phyloP scores from a whole-genome alignment of 345 rosid species.

The Eutrema japonicum region DNA sequence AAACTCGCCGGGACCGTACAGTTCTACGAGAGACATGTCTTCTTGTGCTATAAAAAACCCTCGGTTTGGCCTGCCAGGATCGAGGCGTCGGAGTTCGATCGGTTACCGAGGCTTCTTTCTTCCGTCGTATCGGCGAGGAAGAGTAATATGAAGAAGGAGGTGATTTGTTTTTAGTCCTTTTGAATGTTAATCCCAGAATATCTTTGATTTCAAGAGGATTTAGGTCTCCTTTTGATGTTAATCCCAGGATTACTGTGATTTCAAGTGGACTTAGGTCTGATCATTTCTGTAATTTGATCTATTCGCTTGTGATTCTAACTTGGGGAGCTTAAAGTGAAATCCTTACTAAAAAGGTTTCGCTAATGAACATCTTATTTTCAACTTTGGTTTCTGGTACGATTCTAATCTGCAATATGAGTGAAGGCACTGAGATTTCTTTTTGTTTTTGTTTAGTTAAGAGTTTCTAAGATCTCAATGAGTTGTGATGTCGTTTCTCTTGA shows the following conservation, averaged over 20 bases:
- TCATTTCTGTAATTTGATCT: not conserved
- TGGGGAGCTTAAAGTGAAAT: not conserved
- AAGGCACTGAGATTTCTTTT: not conserved
- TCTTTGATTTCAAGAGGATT: constrained; percentile 1
- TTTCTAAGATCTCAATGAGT: constrained; percentile 3
- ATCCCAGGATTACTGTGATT: constrained; percentile 19
- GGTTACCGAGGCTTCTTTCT: constrained; percentile 87
- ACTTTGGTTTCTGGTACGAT: not conserved
- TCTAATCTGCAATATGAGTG: not conserved
- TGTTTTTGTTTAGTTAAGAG: not conserved
- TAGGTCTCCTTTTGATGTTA: constrained; percentile 45
- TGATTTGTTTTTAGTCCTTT: constrained; percentile 10
- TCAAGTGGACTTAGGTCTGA: constrained; percentile 11
- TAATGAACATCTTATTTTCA: not conserved
- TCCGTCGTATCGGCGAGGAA: constrained; percentile 72
- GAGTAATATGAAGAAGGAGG: constrained; percentile 69
- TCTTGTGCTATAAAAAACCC: constrained; percentile 90
- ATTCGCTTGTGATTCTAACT: constrained; percentile 10
- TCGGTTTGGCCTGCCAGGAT: constrained; percentile 90
- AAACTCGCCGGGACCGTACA: constrained; percentile 73
- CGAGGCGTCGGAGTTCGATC: constrained; percentile 98
- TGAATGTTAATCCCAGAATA: constrained; percentile 43
- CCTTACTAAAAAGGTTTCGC: constrained; percentile 2
- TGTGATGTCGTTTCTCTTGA: constrained; percentile 4
- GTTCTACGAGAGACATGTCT: constrained; percentile 80